phyloP scores from a whole-genome alignment of 129 eudicot species.

The Pittosporum tobira region DNA sequence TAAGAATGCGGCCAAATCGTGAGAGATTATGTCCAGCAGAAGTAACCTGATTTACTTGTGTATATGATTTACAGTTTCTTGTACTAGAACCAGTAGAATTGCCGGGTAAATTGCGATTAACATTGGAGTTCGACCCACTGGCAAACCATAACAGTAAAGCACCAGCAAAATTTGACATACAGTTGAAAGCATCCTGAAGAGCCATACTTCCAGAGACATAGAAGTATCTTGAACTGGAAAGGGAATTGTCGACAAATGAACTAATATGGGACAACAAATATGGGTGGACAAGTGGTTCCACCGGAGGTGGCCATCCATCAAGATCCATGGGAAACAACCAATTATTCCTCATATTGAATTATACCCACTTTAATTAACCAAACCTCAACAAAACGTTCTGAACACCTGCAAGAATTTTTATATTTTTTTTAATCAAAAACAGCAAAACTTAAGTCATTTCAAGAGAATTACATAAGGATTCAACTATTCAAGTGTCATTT shows the following conservation, averaged over 20 bases:
- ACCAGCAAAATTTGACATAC: constrained; percentile 54
- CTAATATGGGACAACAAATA: constrained; percentile 38
- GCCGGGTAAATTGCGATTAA: constrained; percentile 12
- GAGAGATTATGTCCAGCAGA: constrained; percentile 22
- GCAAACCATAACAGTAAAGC: constrained; percentile 43
- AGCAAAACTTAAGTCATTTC: neutral
- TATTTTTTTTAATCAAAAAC: neutral
- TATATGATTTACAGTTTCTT: constrained; percentile 15
- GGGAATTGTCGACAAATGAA: constrained; percentile 54
- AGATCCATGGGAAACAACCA: constrained; percentile 32
- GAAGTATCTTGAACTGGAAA: constrained; percentile 27
- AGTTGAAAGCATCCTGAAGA: constrained; percentile 51
- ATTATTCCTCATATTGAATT: constrained; percentile 4
- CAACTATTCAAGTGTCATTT: too few species aligned
- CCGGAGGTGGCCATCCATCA: constrained; percentile 37
- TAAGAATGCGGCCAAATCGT: constrained; percentile 29
- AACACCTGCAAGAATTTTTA: constrained; percentile 23
- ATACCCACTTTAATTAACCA: neutral
- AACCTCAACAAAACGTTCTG: constrained; percentile 1
- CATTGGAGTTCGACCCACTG: constrained; percentile 28
- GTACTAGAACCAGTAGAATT: constrained; percentile 14
- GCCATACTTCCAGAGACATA: constrained; percentile 44
- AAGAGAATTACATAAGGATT: neutral
- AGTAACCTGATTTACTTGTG: constrained; percentile 19
- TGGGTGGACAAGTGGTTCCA: constrained; percentile 45